Base-by-base conservation (phyloP, 1,284 basidiomycete genomes). In the Pisolithus thermaeus region DNA sequence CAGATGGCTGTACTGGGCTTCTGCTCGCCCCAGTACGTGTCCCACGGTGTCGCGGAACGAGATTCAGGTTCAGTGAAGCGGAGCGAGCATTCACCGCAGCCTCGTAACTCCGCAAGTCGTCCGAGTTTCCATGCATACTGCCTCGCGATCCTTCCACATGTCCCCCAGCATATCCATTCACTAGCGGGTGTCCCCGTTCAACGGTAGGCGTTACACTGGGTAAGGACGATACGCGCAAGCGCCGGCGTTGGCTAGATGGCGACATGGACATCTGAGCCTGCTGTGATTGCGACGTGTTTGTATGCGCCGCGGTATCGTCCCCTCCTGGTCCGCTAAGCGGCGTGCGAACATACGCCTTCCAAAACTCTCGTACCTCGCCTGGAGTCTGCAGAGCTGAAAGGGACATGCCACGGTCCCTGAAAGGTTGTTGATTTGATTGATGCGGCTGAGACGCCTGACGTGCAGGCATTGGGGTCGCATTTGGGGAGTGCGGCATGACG, bases 271-370 rank as follows among this genome's bases (percentile, higher is more conserved):
- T 51, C 20, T 60, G 61, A 9, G 47, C 16, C 23, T 32, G 44
- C 3, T 46, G 44, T 11, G 44, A 32, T 16, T 35, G 30, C n/a
- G 32, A 35, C 11, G 14, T 22, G 30, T 32, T 35, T 16, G 20
- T n/a, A 27, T 36, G 39, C 1, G 37, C 52, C 7, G 58, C 20
- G 20, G 44, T 11, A 20, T 32, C 53, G 8, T 56, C 56, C 14
- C 60, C 50, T 36, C 53, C 59, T 0, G 63, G 50, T 9, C 69
- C 70, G 39, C 74, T 76, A n/a, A 83, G 64, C 23, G 85, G 86
- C 18, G 84, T 88, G 43, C 79, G 75, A 70, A 89, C 77, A 60
- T 84, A 89, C 59, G 80, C 73, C 66, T 77, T 86, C 87, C 87
- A 90, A 59, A 87, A 81, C 50, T 88, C 84, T 47, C 75, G 72